Evolutionary conservation across 768 basidiomycete genomes (phyloP).

Genomic region (Xerocomellus amylosporus): DNA sequence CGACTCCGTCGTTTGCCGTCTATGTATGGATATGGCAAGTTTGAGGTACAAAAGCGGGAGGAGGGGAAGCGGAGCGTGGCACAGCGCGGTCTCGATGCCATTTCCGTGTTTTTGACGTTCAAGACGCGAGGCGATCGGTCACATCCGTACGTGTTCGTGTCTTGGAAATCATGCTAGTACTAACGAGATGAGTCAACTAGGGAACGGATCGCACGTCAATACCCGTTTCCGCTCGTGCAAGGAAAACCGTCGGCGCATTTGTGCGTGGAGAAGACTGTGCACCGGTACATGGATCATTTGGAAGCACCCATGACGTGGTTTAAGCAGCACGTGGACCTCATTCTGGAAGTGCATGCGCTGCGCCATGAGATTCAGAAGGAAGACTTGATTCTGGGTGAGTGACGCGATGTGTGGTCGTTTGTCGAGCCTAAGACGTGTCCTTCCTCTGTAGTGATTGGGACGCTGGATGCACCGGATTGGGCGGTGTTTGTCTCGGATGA

Average conservation of each 20-base stretch:
- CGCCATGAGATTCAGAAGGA: slow-evolving; percentile 52
- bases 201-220: slow-evolving; percentile 47
- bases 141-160: slow-evolving; percentile 37
- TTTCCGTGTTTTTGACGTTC: slow-evolving; percentile 50
- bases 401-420: neutral
- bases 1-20: slow-evolving; percentile 50
- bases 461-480: slow-evolving; percentile 67
- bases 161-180: neutral
- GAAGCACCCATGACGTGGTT: slow-evolving; percentile 74
- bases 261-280: slow-evolving; percentile 67
- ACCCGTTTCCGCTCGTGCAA: slow-evolving; percentile 56
- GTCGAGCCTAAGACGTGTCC: neutral
- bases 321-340: slow-evolving; percentile 59
- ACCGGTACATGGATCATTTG: slow-evolving; percentile 61
- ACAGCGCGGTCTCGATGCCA: slow-evolving; percentile 52
- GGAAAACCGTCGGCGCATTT: slow-evolving; percentile 67
- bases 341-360: slow-evolving; percentile 52
- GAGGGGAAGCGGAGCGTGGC: slow-evolving; percentile 58
- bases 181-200: slow-evolving; percentile 26
- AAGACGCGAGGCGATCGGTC: slow-evolving; percentile 33
- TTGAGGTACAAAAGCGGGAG: slow-evolving; percentile 40
- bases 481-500: slow-evolving; percentile 73
- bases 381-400: slow-evolving; percentile 50
- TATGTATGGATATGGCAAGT: slow-evolving; percentile 62
- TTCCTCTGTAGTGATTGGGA: slow-evolving; percentile 54